Percentiles rank a stretch among this genome's conserved stretches.
Conservation (phyloP, 306 rosid species). For the Malus asiatica region DNA sequence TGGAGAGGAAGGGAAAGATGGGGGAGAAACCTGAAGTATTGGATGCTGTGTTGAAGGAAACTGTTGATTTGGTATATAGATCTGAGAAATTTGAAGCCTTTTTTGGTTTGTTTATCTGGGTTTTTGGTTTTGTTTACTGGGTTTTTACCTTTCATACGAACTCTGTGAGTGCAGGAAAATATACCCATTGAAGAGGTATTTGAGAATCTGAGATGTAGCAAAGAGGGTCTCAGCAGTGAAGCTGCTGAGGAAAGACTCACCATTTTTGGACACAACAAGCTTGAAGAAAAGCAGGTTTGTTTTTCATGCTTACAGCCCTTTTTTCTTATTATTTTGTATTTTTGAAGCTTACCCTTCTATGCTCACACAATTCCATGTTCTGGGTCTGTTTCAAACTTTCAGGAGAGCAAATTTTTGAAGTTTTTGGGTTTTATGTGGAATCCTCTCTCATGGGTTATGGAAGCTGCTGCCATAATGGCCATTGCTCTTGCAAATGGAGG, state of each 20-base stretch:
- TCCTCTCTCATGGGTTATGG: constrained; percentile 99
- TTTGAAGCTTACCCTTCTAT: background rate
- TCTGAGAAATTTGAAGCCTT: constrained; percentile 35
- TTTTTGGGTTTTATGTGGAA: constrained; percentile 99
- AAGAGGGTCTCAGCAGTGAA: constrained; percentile 72
- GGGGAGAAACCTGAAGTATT: constrained; percentile 71
- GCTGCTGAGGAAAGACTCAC: constrained; percentile 84
- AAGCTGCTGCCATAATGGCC: constrained; percentile 98
- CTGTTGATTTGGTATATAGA: constrained; percentile 94
- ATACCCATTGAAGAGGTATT: constrained; percentile 95
- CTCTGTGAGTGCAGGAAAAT: constrained; percentile 68
- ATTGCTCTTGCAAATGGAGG: constrained; percentile 99
- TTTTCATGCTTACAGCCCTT: background rate
- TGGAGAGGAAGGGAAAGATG: constrained; percentile 28
- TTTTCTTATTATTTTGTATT: constrained; percentile 1
- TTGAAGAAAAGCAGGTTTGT: constrained; percentile 76
- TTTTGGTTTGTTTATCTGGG: background rate
- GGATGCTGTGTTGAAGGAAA: constrained; percentile 92
- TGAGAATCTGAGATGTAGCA: constrained; percentile 94
- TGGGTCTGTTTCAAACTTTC: constrained; percentile 22
- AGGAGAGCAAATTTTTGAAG: constrained; percentile 89
- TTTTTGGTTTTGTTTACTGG: constrained; percentile 10
- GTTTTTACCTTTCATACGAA: background rate
- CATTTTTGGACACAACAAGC: constrained; percentile 93
- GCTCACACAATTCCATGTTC: constrained; percentile 14